phyloP scores from a whole-genome alignment of 2,329 filamentous ascomycete genomes.

The Botrytis fabae region DNA sequence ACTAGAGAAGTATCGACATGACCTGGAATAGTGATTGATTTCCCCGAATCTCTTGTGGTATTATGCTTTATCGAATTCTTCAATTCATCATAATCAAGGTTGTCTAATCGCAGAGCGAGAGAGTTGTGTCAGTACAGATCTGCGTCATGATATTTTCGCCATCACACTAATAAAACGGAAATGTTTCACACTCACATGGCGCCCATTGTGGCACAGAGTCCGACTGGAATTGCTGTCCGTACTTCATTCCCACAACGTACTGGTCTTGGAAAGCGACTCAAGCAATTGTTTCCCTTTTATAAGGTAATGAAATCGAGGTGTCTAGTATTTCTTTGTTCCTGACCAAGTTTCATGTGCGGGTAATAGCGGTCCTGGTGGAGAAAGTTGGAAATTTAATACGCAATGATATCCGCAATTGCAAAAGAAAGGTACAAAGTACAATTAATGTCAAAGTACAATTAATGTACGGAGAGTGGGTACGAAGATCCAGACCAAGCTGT shows the following conservation, averaged over 20 bases:
- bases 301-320: neutral
- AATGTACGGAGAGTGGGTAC: neutral
- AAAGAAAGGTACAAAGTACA: neutral
- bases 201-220: slow-evolving; percentile 82
- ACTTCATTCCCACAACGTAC: slow-evolving; percentile 60
- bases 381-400: slow-evolving; percentile 2
- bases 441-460: neutral
- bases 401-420: slow-evolving; percentile 13
- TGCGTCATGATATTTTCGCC: slow-evolving; percentile 17
- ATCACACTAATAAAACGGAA: slow-evolving; percentile 5
- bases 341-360: neutral
- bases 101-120: slow-evolving; percentile 53
- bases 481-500: neutral
- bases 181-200: slow-evolving; percentile 55
- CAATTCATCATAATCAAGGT: slow-evolving; percentile 85
- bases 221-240: slow-evolving; percentile 70
- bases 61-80: slow-evolving; percentile 82
- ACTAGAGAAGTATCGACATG: slow-evolving; percentile 58
- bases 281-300: slow-evolving; percentile 12
- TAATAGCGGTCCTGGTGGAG: slow-evolving; percentile 13
- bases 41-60: slow-evolving; percentile 69
- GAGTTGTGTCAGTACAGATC: slow-evolving; percentile 20
- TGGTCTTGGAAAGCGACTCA: neutral
- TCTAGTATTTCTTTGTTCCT: slow-evolving; percentile 6
- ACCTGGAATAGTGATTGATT: slow-evolving; percentile 73